Evolutionary conservation across 78 protist genomes (phyloP).

Genomic region (Corallochytrium limacisporum): DNA sequence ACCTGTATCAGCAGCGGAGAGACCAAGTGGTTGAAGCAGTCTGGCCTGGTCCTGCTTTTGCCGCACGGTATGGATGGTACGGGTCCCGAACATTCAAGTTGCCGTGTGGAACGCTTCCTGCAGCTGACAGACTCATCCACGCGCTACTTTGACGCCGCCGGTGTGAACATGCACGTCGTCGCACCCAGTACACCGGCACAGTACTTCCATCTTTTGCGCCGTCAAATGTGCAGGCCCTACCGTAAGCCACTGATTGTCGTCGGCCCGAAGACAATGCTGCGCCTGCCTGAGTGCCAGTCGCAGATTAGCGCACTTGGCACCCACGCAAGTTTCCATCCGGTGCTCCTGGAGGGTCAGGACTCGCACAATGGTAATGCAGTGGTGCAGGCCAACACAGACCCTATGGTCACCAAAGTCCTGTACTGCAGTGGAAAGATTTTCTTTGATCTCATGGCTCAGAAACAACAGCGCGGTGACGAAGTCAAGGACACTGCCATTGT

Average conservation of each 20-base stretch:
- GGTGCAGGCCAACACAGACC: no score
- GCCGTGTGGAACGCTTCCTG: constrained; percentile 78
- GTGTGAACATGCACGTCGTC: no score
- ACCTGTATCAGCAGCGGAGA: constrained; percentile 37
- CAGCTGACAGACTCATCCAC: no score
- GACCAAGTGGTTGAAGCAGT: constrained; percentile 73
- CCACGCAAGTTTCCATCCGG: no score
- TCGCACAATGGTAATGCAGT: no score
- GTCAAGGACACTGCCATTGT: constrained; percentile 70
- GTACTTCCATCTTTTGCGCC: constrained; percentile 90
- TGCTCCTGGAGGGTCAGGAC: no score
- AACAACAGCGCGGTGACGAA: not conserved
- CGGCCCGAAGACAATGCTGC: constrained; percentile 67
- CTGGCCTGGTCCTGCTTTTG: constrained; percentile 68
- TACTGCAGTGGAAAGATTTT: constrained; percentile 79
- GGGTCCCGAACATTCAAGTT: constrained; percentile 93
- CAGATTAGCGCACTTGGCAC: no score
- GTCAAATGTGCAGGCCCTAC: constrained; percentile 81
- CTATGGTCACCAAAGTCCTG: constrained; percentile 55
- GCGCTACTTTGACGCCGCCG: no score
- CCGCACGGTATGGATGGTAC: constrained; percentile 95
- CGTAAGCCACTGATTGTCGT: constrained; percentile 84
- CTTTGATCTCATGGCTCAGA: constrained; percentile 27
- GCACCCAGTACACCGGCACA: constrained; percentile 86
- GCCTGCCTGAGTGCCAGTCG: constrained; percentile 18